phyloP scores from a whole-genome alignment of 441 rosid genomes.

The Croton laevigatus region DNA sequence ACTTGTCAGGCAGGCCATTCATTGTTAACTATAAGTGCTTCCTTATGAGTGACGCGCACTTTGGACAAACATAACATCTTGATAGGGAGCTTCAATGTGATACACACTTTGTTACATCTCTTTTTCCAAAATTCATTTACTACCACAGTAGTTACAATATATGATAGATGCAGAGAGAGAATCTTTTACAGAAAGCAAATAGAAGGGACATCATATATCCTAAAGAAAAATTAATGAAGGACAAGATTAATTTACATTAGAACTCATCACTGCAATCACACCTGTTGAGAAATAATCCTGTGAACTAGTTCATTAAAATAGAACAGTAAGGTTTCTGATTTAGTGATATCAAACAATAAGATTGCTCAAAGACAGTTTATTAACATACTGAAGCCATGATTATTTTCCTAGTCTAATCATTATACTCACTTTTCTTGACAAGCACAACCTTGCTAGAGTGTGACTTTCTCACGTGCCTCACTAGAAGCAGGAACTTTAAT shows the following conservation, averaged over 20 bases:
- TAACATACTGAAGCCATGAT: no score
- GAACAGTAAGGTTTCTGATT: background rate
- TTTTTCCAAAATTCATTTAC: background rate
- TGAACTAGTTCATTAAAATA: background rate
- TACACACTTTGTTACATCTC: background rate
- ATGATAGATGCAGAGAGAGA: background rate
- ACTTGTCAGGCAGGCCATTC: background rate
- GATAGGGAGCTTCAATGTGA: background rate
- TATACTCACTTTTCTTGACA: slow-evolving; percentile 76
- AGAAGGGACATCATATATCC: background rate
- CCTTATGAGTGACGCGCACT: background rate
- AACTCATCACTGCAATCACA: background rate
- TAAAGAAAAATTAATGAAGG: background rate
- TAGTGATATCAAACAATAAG: background rate
- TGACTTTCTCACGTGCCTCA: slow-evolving; percentile 73
- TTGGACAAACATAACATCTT: background rate
- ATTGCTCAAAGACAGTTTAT: background rate
- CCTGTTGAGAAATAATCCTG: background rate
- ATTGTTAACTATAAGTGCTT: background rate
- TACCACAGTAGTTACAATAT: background rate
- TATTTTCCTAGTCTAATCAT: background rate
- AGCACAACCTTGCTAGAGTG: slow-evolving; percentile 83
- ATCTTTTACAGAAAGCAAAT: background rate
- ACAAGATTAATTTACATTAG: background rate
- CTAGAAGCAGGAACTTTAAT: slow-evolving; percentile 50